Evolutionary conservation across 257 asterid species (phyloP).

Genomic region (Plectranthus barbatus): DNA sequence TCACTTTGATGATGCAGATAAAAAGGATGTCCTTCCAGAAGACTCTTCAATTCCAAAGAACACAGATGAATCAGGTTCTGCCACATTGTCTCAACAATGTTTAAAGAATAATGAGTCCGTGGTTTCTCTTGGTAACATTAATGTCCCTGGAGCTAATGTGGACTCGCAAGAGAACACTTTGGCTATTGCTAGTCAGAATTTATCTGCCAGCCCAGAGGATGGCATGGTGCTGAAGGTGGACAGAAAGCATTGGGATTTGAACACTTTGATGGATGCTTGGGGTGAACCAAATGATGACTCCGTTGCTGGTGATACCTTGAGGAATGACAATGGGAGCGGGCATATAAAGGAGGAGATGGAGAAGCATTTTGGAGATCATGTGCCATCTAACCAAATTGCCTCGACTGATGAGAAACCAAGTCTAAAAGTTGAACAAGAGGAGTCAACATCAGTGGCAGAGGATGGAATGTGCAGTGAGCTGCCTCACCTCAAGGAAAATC

Average conservation of each 20-base stretch:
- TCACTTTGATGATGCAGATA: constrained; percentile 16
- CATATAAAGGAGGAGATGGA: constrained; percentile 13
- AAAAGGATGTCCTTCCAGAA: constrained; percentile 28
- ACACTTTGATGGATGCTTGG: constrained; percentile 76
- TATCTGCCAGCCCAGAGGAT: constrained; percentile 23
- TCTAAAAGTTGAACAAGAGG: constrained; percentile 18
- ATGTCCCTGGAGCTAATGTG: constrained; percentile 13
- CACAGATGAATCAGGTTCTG: constrained; percentile 21
- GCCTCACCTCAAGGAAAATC: background rate
- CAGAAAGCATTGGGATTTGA: constrained; percentile 76
- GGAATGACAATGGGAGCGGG: constrained; percentile 11
- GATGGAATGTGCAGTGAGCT: constrained; percentile 22
- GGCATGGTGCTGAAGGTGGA: constrained; percentile 32
- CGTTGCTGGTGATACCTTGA: constrained; percentile 13
- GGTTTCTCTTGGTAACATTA: constrained; percentile 14
- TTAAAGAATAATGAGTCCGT: constrained; percentile 14
- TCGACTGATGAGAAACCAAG: constrained; percentile 1
- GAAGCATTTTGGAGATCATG: constrained; percentile 3
- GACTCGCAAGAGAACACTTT: constrained; percentile 18
- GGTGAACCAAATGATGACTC: constrained; percentile 42
- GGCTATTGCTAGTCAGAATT: constrained; percentile 19
- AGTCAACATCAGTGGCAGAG: constrained; percentile 10
- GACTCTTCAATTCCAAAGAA: constrained; percentile 24
- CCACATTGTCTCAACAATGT: constrained; percentile 11
- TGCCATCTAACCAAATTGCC: background rate